Percentiles rank a stretch among this genome's conserved stretches.
These are phyloP conservation scores for Carex parvula DNA, from an alignment of 176 grass and related monocot species.

Conservation along the genomic window DNA sequence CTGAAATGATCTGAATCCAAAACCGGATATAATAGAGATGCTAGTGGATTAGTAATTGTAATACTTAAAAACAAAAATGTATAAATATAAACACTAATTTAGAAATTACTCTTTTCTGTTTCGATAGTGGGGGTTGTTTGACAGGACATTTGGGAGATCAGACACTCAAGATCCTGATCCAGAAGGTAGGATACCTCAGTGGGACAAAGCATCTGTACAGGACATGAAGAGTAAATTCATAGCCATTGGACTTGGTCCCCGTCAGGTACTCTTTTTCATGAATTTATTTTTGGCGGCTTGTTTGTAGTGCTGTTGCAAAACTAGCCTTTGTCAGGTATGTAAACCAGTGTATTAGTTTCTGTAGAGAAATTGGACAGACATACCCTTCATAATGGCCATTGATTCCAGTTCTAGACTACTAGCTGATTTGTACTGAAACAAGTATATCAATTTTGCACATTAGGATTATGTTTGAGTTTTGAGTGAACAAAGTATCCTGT, in stretches of 20 bases:
- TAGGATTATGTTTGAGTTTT: not conserved
- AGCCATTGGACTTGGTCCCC: constrained; percentile 76
- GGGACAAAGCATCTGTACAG: constrained; percentile 79
- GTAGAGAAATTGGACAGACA: constrained; percentile 9
- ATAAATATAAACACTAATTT: not conserved
- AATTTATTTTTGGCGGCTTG: not conserved
- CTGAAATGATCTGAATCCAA: not conserved
- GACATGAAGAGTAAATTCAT: constrained; percentile 89
- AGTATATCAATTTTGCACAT: not conserved
- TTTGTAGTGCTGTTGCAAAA: not conserved
- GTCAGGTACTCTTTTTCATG: constrained; percentile 48
- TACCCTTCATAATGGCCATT: not conserved
- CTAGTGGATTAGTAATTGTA: not conserved
- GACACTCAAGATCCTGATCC: constrained; percentile 69
- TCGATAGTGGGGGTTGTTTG: constrained; percentile 88
- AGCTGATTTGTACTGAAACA: not conserved
- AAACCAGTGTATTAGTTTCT: not conserved
- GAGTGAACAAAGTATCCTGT: not conserved
- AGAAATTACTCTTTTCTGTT: constrained; percentile 7
- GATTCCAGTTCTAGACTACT: constrained; percentile 6
- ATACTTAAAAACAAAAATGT: not conserved
- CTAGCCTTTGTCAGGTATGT: not conserved
- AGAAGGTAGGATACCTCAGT: constrained; percentile 82
- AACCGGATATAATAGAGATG: not conserved
- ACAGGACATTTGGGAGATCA: constrained; percentile 65